Percentiles rank a stretch among this genome's conserved stretches.
phyloP scores from a whole-genome alignment of 2,329 filamentous ascomycete species.

The Fusarium anthophilum region DNA sequence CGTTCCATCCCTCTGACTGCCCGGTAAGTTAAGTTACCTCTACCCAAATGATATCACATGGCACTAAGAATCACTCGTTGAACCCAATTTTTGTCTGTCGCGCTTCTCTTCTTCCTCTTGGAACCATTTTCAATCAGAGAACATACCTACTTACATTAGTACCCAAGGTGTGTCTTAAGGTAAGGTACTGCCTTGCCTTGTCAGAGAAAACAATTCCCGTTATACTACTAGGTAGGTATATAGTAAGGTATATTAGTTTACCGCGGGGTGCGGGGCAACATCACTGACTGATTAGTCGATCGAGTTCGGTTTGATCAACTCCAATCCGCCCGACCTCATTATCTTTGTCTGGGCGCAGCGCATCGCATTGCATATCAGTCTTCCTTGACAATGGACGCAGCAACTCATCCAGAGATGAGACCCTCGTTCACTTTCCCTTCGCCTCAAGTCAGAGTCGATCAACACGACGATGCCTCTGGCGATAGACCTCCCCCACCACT shows the following conservation, averaged over 20 bases:
- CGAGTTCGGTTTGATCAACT: not conserved
- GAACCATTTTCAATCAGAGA: not conserved
- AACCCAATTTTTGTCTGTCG: not conserved
- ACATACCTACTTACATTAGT: not conserved
- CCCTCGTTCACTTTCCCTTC: constrained; percentile 42
- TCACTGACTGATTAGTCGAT: not conserved
- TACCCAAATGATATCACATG: constrained; percentile 6
- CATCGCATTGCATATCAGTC: not conserved
- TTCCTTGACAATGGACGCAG: constrained; percentile 36
- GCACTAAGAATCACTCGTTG: not conserved
- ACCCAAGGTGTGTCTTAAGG: not conserved
- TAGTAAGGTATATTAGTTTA: not conserved
- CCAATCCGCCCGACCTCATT: not conserved
- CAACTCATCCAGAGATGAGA: constrained; percentile 28
- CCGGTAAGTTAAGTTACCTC: not conserved
- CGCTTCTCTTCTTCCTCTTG: not conserved
- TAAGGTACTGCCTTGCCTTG: not conserved
- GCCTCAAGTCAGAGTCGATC: constrained; percentile 45
- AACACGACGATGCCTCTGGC: constrained; percentile 41
- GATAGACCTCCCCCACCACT: constrained; percentile 45
- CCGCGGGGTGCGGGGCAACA: constrained; percentile 37
- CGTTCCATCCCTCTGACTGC: not conserved
- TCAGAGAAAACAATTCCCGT: not conserved
- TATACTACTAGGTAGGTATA: not conserved
- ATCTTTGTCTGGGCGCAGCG: not conserved